Percentiles rank a stretch among this genome's conserved stretches.
Conservation (phyloP, 2,329 filamentous ascomycete species). For the Sphaceloma murrayae region DNA sequence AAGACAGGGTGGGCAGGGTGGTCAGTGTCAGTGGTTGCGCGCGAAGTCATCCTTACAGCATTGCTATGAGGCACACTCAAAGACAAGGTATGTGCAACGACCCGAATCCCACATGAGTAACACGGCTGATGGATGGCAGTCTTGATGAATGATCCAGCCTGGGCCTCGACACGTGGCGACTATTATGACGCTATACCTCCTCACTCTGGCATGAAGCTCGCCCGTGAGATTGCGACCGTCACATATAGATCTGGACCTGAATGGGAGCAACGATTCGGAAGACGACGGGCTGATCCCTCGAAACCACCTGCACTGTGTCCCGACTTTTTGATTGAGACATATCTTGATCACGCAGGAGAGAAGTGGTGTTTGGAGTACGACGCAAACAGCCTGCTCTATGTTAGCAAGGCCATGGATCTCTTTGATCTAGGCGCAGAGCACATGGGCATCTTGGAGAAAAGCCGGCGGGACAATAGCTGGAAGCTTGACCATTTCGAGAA, state of each 20-base stretch:
- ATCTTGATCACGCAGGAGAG: slow-evolving; percentile 93
- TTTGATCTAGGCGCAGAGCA: slow-evolving; percentile 77
- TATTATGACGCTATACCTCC: slow-evolving; percentile 76
- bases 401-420: slow-evolving; percentile 97
- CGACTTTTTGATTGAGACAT: slow-evolving; percentile 96
- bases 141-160: slow-evolving; percentile 97
- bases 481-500: slow-evolving; percentile 43
- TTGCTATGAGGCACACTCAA: slow-evolving; percentile 97
- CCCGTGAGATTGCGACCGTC: slow-evolving; percentile 92
- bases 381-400: slow-evolving; percentile 87
- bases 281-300: slow-evolving; percentile 72
- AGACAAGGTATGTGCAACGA: slow-evolving; percentile 51
- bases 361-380: slow-evolving; percentile 98
- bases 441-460: slow-evolving; percentile 52
- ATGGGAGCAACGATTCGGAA: slow-evolving; percentile 91
- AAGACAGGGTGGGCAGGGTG: slow-evolving; percentile 68
- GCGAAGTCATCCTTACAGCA: slow-evolving; percentile 90
- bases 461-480: slow-evolving; percentile 52
- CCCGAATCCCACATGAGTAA: background rate
- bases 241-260: slow-evolving; percentile 95
- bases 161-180: slow-evolving; percentile 72
- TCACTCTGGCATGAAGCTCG: slow-evolving; percentile 95
- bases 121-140: slow-evolving; percentile 39
- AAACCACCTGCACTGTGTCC: slow-evolving; percentile 90
- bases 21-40: slow-evolving; percentile 91